Percentiles rank a stretch among this genome's conserved stretches.
phyloP scores from a whole-genome alignment of 768 basidiomycete genomes.

The Amanita subjunquillea region DNA sequence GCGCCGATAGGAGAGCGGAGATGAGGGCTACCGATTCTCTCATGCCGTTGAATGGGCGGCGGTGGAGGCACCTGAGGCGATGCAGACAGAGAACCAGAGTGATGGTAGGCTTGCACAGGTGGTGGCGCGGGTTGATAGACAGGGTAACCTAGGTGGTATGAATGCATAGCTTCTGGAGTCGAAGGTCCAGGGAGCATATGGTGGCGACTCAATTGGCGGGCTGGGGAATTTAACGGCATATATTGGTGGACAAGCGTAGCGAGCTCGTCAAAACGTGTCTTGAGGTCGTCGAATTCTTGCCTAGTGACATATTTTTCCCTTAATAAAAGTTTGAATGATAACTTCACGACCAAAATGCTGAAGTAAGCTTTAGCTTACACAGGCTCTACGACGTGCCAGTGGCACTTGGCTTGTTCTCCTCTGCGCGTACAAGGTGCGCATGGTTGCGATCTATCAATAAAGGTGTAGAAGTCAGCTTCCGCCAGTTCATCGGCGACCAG shows the following conservation, averaged over 20 bases:
- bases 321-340: slow-evolving; percentile 3
- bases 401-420: slow-evolving; percentile 72
- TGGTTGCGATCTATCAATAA: slow-evolving; percentile 50
- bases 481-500: slow-evolving; percentile 6
- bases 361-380: slow-evolving; percentile 41
- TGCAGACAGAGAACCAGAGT: slow-evolving; percentile 6
- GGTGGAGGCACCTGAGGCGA: slow-evolving; percentile 16
- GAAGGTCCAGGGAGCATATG: slow-evolving; percentile 15
- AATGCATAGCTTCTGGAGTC: slow-evolving; percentile 19
- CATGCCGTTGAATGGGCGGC: slow-evolving; percentile 4
- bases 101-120: slow-evolving; percentile 16
- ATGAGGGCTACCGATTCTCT: slow-evolving; percentile 3
- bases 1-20: slow-evolving; percentile 4
- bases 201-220: slow-evolving; percentile 23
- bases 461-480: slow-evolving; percentile 15
- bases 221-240: slow-evolving; percentile 16
- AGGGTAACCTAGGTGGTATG: slow-evolving; percentile 15
- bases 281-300: slow-evolving; percentile 69
- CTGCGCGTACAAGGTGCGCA: slow-evolving; percentile 75
- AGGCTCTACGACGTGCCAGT: slow-evolving; percentile 77
- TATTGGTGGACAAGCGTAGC: slow-evolving; percentile 44
- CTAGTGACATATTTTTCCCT: slow-evolving; percentile 79
- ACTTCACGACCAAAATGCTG: slow-evolving; percentile 7
- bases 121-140: slow-evolving; percentile 25
- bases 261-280: slow-evolving; percentile 50